Percentiles rank a stretch among this genome's conserved stretches.
phyloP scores from a whole-genome alignment of 371 early-diverging fungal genomes.

The Mucor lusitanicus region DNA sequence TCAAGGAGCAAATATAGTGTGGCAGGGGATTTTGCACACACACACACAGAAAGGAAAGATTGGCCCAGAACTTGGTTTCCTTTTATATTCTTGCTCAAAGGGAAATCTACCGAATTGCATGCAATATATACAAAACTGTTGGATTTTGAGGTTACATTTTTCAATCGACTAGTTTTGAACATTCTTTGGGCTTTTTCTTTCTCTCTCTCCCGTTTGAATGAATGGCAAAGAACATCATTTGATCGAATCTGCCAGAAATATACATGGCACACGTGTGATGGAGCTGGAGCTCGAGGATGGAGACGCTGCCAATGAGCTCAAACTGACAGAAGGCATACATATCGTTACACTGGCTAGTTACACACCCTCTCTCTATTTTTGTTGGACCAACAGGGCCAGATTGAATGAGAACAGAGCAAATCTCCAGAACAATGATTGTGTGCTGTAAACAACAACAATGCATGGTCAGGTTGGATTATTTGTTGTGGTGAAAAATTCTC shows the following conservation, averaged over 20 bases:
- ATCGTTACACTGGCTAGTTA: neutral
- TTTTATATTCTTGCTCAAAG: neutral
- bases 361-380: neutral
- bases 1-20: neutral
- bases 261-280: neutral
- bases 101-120: neutral
- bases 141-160: constrained; percentile 2
- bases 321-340: neutral
- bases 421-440: neutral
- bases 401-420: neutral
- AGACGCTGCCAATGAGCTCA: neutral
- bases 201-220: neutral
- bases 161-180: neutral
- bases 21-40: constrained; percentile 1
- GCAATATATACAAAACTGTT: neutral
- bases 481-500: neutral
- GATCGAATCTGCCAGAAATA: neutral
- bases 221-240: neutral
- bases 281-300: neutral
- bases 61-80: constrained; percentile 5
- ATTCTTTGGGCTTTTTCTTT: neutral
- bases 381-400: neutral
- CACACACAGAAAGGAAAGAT: neutral
- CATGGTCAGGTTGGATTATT: neutral
- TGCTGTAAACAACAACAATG: neutral